A percentile compares a stretch with the other conserved stretches of the same genome.
Conservation (phyloP, 768 basidiomycete genomes). For the Pisolithus albus region DNA sequence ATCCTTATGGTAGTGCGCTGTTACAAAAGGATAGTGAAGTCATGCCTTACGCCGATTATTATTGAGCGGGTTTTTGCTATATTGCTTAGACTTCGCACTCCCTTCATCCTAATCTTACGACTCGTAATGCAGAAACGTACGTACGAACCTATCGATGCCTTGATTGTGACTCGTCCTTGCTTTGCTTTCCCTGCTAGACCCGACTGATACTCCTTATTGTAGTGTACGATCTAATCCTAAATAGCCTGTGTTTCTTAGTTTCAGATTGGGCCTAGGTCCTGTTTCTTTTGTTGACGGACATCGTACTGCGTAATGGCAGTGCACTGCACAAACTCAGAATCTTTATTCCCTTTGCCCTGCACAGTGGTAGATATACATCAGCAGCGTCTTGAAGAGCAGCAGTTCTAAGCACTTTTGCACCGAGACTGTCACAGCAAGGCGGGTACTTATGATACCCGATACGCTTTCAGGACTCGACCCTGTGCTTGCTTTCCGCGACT, state of each 20-base stretch:
- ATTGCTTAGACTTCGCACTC: not conserved
- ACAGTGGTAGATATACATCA: too few species aligned
- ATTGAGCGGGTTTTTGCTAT: constrained; percentile 4
- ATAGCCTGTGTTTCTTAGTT: not conserved
- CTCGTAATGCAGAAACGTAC: constrained; percentile 1
- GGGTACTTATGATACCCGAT: too few species aligned
- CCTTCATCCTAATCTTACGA: not conserved
- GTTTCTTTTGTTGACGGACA: too few species aligned
- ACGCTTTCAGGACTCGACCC: too few species aligned
- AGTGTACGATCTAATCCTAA: not conserved
- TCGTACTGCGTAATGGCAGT: too few species aligned
- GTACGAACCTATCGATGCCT: not conserved
- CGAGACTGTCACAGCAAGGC: too few species aligned
- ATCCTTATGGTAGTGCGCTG: not conserved
- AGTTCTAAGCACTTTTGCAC: too few species aligned
- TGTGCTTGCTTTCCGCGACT: too few species aligned
- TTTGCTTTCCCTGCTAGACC: not conserved
- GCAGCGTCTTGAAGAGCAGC: too few species aligned
- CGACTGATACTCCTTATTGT: not conserved
- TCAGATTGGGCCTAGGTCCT: not conserved
- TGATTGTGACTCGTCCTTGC: not conserved
- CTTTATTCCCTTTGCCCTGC: too few species aligned
- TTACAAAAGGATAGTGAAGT: constrained; percentile 1
- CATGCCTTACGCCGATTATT: constrained; percentile 9
- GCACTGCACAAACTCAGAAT: too few species aligned